Evolutionary conservation across 129 eudicot genomes (phyloP).

Genomic region (Saussurea involucrata): DNA sequence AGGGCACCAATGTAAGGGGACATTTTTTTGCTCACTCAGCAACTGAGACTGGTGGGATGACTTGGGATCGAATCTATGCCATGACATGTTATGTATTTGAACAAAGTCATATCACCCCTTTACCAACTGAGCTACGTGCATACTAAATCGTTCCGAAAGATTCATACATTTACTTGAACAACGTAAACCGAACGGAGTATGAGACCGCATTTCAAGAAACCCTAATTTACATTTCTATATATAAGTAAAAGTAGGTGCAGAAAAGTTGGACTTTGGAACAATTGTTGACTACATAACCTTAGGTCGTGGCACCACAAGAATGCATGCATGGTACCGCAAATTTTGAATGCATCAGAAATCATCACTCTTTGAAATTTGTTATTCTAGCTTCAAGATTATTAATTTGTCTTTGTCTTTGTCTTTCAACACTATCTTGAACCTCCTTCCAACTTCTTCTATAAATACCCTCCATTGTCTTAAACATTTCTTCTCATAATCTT

Average conservation of each 20-base stretch:
- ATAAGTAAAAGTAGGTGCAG: neutral
- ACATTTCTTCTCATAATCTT: slow-evolving; percentile 1
- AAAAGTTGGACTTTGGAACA: slow-evolving; percentile 20
- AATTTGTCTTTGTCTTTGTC: neutral
- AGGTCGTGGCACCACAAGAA: slow-evolving; percentile 16
- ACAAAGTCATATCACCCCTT: too few species aligned
- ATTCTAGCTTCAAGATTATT: neutral
- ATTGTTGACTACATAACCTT: neutral
- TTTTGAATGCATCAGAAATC: slow-evolving; percentile 5
- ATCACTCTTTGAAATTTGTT: neutral
- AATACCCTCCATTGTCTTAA: slow-evolving; percentile 1
- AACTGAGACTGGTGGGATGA: too few species aligned
- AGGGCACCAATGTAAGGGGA: too few species aligned
- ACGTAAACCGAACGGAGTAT: neutral
- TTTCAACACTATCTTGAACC: slow-evolving; percentile 9
- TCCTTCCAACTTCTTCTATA: slow-evolving; percentile 10
- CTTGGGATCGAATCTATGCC: too few species aligned
- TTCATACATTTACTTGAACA: neutral
- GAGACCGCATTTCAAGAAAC: neutral
- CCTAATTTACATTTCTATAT: neutral
- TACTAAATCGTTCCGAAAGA: too few species aligned
- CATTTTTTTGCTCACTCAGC: too few species aligned
- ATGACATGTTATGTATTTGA: too few species aligned
- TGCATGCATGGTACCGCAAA: slow-evolving; percentile 8
- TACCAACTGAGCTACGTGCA: too few species aligned